Conservation (phyloP, 225 moss, liverwort and hornwort genomes). For the Straminergon stramineum region DNA sequence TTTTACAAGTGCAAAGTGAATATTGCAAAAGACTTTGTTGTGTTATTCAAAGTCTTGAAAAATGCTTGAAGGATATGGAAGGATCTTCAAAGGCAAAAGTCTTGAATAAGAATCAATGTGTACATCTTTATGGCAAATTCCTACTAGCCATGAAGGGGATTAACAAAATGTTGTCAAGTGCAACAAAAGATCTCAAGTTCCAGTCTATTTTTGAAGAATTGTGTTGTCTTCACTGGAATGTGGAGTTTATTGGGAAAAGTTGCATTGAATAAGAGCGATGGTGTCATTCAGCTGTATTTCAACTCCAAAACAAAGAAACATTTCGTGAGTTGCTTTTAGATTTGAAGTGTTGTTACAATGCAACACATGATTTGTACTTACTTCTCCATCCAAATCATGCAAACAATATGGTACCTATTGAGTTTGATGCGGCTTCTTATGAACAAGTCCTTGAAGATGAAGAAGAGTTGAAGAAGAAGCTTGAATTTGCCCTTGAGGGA, state of each 20-base stretch:
- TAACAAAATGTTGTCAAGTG: not conserved
- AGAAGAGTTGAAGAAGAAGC: not conserved
- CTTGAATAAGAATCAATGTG: not conserved
- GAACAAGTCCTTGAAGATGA: not conserved
- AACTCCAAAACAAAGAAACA: not conserved
- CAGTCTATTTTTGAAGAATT: not conserved
- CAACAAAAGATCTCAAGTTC: not conserved
- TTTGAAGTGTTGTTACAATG: not conserved
- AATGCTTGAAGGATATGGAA: not conserved
- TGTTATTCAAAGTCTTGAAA: not conserved
- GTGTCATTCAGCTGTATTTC: not conserved
- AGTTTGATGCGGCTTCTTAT: not conserved
- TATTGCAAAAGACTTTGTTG: not conserved
- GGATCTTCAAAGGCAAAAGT: not conserved
- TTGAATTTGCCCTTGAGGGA: accelerated
- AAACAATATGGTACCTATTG: not conserved
- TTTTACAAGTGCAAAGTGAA: not conserved
- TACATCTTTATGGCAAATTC: not conserved
- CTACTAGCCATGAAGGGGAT: not conserved
- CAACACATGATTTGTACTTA: accelerated
- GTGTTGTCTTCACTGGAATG: not conserved
- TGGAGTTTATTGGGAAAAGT: not conserved
- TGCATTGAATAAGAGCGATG: not conserved
- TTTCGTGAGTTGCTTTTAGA: not conserved
- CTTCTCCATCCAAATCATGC: not conserved